Base-by-base conservation (phyloP, 768 basidiomycete genomes). In the Suillus hirtellus region DNA sequence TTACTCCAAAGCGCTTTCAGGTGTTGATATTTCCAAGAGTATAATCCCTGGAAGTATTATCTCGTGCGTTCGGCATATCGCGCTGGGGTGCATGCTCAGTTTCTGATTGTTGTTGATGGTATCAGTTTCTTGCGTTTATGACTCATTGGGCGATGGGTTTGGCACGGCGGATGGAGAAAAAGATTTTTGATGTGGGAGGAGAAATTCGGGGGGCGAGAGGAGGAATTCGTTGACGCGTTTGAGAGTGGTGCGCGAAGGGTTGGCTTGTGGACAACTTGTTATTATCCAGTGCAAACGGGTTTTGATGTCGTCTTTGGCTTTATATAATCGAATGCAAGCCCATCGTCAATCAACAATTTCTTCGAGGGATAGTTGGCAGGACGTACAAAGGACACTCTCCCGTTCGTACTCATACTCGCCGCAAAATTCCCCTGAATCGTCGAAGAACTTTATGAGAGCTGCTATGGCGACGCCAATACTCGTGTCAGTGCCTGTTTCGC, bases 201-300 rank as follows among this genome's bases (percentile, higher is more conserved):
- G 15, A 4, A 31, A n/a, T 35, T 54, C 34, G 19, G 64, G 59
- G 1, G 74, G 71, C 2, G 86, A 83, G 67, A 95, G 81, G 6
- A 93, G 73, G 66, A 82, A 90, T 66, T 89, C 87, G 70, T 95
- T 93, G 52, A 92, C 84, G 15, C 88, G 77, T 73, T 92, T 92
- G 64, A 98, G 80, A 10, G 90, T 93, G 17, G 86, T 81, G 47
- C 95, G 84, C 11, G 92, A 88, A 0, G 96, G 96, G 71, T 97
- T 98, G 4, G 88, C 90, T 60, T 80, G 78, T 6, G 92, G 90
- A 59, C 83, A 78, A 66, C 86, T 88, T 21, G 89, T 80, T 63
- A 95, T 89, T 55, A 98, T 86, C 92, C 92, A 94, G 71, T 98
- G 89, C 42, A 98, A 79, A 19, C 94, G 82, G 14, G 80, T 88